Evolutionary conservation across 2,329 filamentous ascomycete species (phyloP).

Genomic region (Beauveria australis): DNA sequence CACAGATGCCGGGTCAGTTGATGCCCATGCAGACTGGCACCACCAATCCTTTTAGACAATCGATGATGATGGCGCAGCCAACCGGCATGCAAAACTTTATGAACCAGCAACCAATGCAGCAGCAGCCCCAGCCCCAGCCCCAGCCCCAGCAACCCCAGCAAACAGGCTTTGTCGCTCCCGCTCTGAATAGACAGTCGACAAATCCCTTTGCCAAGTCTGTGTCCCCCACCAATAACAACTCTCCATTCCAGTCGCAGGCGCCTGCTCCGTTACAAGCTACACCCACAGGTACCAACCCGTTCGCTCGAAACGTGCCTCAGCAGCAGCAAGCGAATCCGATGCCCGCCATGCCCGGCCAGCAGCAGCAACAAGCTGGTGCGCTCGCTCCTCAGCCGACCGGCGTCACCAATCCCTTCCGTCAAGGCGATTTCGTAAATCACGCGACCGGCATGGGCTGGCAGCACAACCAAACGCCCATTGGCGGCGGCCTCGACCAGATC

Average conservation of each 20-base stretch:
- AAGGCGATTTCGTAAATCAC: slow-evolving; percentile 84
- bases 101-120: slow-evolving; percentile 17
- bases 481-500: slow-evolving; percentile 71
- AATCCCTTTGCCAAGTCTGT: slow-evolving; percentile 73
- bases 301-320: slow-evolving; percentile 38
- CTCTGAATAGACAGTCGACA: slow-evolving; percentile 57
- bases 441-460: slow-evolving; percentile 86
- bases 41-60: slow-evolving; percentile 92
- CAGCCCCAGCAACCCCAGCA: background rate
- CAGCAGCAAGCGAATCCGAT: slow-evolving; percentile 7
- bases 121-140: background rate
- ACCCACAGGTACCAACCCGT: slow-evolving; percentile 52
- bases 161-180: slow-evolving; percentile 24
- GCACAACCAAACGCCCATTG: slow-evolving; percentile 65
- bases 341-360: slow-evolving; percentile 1
- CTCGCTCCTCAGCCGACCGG: slow-evolving; percentile 73
- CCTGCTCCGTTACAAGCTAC: slow-evolving; percentile 37
- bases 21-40: slow-evolving; percentile 26
- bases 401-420: slow-evolving; percentile 89
- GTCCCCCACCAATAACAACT: slow-evolving; percentile 23
- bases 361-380: slow-evolving; percentile 35
- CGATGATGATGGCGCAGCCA: slow-evolving; percentile 61
- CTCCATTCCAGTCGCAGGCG: slow-evolving; percentile 36
- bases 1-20: slow-evolving; percentile 18
- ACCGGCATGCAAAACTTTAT: slow-evolving; percentile 35